These are phyloP conservation scores for Strombidium stylifer DNA, from an alignment of 73 alveolate genomes.

Conservation along the genomic window DNA sequence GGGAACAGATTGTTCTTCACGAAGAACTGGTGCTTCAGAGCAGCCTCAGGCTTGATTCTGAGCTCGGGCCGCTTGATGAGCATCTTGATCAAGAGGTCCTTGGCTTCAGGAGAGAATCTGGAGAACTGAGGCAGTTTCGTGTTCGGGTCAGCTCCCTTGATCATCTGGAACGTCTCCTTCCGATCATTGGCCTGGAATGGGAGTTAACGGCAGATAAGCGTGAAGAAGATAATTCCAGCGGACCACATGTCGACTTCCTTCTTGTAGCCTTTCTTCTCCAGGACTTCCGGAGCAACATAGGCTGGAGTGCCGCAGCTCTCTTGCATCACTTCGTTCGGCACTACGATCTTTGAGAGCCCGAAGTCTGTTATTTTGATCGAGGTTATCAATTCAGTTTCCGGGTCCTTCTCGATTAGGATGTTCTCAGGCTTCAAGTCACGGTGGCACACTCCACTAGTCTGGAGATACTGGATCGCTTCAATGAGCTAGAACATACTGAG, in stretches of 20 bases:
- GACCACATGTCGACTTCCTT: constrained; percentile 44
- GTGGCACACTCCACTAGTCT: constrained; percentile 73
- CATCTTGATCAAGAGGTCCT: constrained; percentile 59
- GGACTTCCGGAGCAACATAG: constrained; percentile 49
- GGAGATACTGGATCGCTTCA: constrained; percentile 69
- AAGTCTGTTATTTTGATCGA: constrained; percentile 74
- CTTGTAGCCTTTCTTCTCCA: constrained; percentile 11
- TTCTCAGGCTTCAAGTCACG: constrained; percentile 82
- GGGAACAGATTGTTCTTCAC: too few species aligned
- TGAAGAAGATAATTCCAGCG: constrained; percentile 31
- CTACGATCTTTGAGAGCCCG: constrained; percentile 69
- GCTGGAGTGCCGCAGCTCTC: constrained; percentile 70
- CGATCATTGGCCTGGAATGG: constrained; percentile 37
- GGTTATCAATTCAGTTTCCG: constrained; percentile 5
- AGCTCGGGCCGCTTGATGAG: constrained; percentile 52
- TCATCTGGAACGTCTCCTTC: constrained; percentile 22
- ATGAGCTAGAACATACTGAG: constrained; percentile 50
- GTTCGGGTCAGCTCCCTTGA: constrained; percentile 23
- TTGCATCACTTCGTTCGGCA: constrained; percentile 54
- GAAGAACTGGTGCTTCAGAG: constrained; percentile 61
- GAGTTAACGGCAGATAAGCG: constrained; percentile 36
- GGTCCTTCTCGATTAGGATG: constrained; percentile 68
- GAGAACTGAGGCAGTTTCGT: constrained; percentile 27
- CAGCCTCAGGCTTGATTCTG: constrained; percentile 63
- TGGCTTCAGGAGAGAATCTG: constrained; percentile 53